These are phyloP conservation scores for Fennellomyces sp. DNA, from an alignment of 371 early-diverging fungal species.

Conservation along the genomic window DNA sequence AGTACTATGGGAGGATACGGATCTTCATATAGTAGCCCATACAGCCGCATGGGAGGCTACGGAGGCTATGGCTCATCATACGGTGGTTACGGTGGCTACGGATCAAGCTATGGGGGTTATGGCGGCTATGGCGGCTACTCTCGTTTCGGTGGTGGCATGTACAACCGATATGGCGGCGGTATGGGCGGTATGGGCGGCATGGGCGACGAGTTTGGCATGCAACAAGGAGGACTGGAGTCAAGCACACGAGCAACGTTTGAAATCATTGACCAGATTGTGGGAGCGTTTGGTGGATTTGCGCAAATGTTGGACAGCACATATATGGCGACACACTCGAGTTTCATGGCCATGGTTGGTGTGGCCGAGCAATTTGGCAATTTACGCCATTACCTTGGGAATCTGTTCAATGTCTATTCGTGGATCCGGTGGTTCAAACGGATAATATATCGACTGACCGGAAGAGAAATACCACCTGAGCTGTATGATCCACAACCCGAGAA, in stretches of 20 bases:
- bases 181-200: conserved; percentile 57
- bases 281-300: conserved; percentile 95
- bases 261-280: conserved; percentile 87
- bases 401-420: conserved; percentile 76
- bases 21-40: conserved; percentile 27
- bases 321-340: conserved; percentile 95
- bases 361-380: conserved; percentile 93
- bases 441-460: conserved; percentile 28
- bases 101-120: conserved; percentile 48
- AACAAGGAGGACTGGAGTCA: conserved; percentile 77
- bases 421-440: conserved; percentile 66
- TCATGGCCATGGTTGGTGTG: conserved; percentile 97
- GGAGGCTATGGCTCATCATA: conserved; percentile 34
- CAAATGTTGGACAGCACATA: conserved; percentile 97
- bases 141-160: conserved; percentile 47
- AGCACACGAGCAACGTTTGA: conserved; percentile 90
- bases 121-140: conserved; percentile 44
- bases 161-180: conserved; percentile 45
- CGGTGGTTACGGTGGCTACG: conserved; percentile 45
- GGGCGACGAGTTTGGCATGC: conserved; percentile 65
- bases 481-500: conserved; percentile 70
- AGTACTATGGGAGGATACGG: conserved; percentile 24
- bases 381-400: conserved; percentile 79
- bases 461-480: conserved; percentile 51
- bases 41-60: conserved; percentile 40